These are phyloP conservation scores for Usnea hakonensis DNA, from an alignment of 495 filamentous ascomycete genomes.

Conservation along the genomic window DNA sequence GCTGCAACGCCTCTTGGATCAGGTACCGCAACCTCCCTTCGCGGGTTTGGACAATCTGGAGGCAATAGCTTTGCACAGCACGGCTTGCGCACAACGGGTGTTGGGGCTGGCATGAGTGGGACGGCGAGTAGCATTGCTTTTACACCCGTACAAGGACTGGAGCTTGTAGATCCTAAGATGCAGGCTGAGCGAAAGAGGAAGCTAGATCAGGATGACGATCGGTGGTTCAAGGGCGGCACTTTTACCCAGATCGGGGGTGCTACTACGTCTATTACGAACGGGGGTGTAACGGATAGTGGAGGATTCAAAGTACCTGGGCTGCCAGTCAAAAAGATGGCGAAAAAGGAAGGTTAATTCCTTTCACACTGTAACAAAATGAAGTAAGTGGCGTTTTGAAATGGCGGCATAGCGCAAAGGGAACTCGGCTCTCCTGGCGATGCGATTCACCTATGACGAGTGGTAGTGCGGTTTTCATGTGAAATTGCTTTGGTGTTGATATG, in stretches of 20 bases:
- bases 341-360: constrained; percentile 19
- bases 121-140: constrained; percentile 87
- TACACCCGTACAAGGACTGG: constrained; percentile 87
- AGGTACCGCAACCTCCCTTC: constrained; percentile 64
- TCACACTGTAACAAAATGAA: neutral
- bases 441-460: neutral
- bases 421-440: neutral
- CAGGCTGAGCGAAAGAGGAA: constrained; percentile 74
- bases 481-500: neutral
- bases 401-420: neutral
- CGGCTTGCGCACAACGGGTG: constrained; percentile 68
- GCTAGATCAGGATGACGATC: constrained; percentile 85
- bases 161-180: constrained; percentile 91
- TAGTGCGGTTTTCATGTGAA: neutral
- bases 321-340: constrained; percentile 40
- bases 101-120: constrained; percentile 58
- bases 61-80: constrained; percentile 58
- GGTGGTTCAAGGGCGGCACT: constrained; percentile 92
- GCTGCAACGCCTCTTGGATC: constrained; percentile 55
- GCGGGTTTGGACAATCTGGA: constrained; percentile 59
- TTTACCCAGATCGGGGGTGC: constrained; percentile 78
- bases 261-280: constrained; percentile 43
- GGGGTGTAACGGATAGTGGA: constrained; percentile 39
- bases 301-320: constrained; percentile 47
- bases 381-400: neutral